These are phyloP conservation scores for Phragmites australis DNA, from an alignment of 176 grass and related monocot genomes.

Conservation along the genomic window DNA sequence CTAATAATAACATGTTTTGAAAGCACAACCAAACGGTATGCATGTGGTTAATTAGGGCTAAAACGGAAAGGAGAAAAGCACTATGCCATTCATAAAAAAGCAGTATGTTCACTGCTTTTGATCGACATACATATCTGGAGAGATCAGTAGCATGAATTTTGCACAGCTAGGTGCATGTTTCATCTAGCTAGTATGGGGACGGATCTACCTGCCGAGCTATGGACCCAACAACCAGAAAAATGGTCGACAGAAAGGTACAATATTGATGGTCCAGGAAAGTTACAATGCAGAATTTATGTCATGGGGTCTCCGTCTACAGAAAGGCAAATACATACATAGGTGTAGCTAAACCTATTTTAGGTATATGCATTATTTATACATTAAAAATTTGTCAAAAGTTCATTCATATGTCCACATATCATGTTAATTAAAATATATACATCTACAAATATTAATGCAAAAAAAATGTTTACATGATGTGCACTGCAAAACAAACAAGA, in stretches of 20 bases:
- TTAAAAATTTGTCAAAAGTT: no score
- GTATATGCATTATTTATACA: not conserved
- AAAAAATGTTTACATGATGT: not conserved
- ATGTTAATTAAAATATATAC: not conserved
- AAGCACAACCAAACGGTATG: not conserved
- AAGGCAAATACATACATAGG: not conserved
- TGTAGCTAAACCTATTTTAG: not conserved
- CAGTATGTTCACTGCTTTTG: not conserved
- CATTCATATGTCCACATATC: no score
- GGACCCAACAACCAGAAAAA: not conserved
- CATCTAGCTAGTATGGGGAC: not conserved
- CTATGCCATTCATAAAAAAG: slow-evolving; percentile 22
- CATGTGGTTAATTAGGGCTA: not conserved
- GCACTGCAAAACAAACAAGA: not conserved
- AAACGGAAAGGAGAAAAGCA: slow-evolving; percentile 1
- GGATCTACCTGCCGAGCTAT: not conserved
- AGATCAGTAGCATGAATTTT: not conserved
- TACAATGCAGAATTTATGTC: not conserved
- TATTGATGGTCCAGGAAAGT: slow-evolving; percentile 12
- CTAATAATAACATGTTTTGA: not conserved
- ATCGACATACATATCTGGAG: not conserved
- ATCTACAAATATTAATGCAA: not conserved
- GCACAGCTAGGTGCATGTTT: not conserved
- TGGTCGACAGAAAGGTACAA: slow-evolving; percentile 7
- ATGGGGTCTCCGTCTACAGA: not conserved